These are phyloP conservation scores for Trichoderma koningii DNA, from an alignment of 2,329 filamentous ascomycete species.

Conservation along the genomic window DNA sequence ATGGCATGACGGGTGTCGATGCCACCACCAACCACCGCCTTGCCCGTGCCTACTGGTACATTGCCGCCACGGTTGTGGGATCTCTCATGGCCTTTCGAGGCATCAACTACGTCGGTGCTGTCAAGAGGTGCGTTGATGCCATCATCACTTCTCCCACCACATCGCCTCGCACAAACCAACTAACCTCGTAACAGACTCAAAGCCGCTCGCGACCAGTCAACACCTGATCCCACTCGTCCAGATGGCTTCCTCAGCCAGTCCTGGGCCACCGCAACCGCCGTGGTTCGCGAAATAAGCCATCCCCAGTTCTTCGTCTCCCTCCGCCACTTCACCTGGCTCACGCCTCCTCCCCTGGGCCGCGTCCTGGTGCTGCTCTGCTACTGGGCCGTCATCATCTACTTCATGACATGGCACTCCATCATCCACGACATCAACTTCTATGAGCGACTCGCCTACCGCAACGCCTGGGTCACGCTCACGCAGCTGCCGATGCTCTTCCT, in stretches of 20 bases:
- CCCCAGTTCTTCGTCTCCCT: conserved; percentile 55
- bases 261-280: conserved; percentile 62
- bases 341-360: conserved; percentile 61
- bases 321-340: conserved; percentile 55
- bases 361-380: conserved; percentile 56
- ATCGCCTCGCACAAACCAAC: background rate
- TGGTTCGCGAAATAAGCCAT: conserved; percentile 58
- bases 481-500: conserved; percentile 67
- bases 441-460: conserved; percentile 68
- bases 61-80: conserved; percentile 53
- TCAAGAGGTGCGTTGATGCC: conserved; percentile 43
- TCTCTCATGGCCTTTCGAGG: conserved; percentile 45
- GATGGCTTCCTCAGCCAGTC: conserved; percentile 48
- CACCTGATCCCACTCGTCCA: conserved; percentile 56
- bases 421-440: conserved; percentile 58
- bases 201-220: conserved; percentile 46
- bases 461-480: conserved; percentile 65
- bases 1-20: conserved; percentile 42
- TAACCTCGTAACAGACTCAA: conserved; percentile 46
- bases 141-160: background rate
- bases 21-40: conserved; percentile 52
- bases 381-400: conserved; percentile 60
- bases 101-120: conserved; percentile 48
- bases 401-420: conserved; percentile 55
- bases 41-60: conserved; percentile 61